These are phyloP conservation scores for Erigeron philadelphicus DNA, from an alignment of 140 eudicot genomes.

Conservation along the genomic window DNA sequence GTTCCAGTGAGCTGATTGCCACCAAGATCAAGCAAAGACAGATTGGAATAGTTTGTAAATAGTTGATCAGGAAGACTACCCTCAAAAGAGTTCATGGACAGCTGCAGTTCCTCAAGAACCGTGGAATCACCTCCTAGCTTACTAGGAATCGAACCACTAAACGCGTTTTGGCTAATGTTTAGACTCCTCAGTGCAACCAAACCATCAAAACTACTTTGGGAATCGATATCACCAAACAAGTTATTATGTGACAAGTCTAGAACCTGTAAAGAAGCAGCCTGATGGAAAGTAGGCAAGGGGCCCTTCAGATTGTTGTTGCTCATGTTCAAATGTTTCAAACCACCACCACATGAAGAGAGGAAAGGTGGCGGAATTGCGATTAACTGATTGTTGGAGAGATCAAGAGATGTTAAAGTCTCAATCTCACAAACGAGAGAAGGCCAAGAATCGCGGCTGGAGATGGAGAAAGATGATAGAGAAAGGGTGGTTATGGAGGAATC, in stretches of 20 bases:
- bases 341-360: slow-evolving; percentile 46
- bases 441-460: slow-evolving; percentile 33
- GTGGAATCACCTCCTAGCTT: slow-evolving; percentile 40
- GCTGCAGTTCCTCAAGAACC: slow-evolving; percentile 49
- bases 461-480: slow-evolving; percentile 31
- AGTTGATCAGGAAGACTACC: slow-evolving; percentile 41
- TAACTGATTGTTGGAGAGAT: slow-evolving; percentile 52
- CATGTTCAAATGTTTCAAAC: slow-evolving; percentile 50
- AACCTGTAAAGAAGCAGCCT: slow-evolving; percentile 38
- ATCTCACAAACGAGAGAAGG: slow-evolving; percentile 50
- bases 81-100: slow-evolving; percentile 32
- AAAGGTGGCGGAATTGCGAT: slow-evolving; percentile 41
- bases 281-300: slow-evolving; percentile 43
- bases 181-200: slow-evolving; percentile 44
- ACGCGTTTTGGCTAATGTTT: slow-evolving; percentile 41
- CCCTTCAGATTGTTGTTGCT: slow-evolving; percentile 46
- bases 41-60: slow-evolving; percentile 38
- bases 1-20: slow-evolving; percentile 39
- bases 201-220: slow-evolving; percentile 30
- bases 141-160: slow-evolving; percentile 45
- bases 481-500: slow-evolving; percentile 36
- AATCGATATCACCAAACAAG: slow-evolving; percentile 27
- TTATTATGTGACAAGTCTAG: slow-evolving; percentile 65
- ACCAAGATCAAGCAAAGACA: slow-evolving; percentile 55
- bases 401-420: slow-evolving; percentile 43